These are phyloP conservation scores for Naganishia randhawae DNA, from an alignment of 768 basidiomycete genomes.

Conservation along the genomic window DNA sequence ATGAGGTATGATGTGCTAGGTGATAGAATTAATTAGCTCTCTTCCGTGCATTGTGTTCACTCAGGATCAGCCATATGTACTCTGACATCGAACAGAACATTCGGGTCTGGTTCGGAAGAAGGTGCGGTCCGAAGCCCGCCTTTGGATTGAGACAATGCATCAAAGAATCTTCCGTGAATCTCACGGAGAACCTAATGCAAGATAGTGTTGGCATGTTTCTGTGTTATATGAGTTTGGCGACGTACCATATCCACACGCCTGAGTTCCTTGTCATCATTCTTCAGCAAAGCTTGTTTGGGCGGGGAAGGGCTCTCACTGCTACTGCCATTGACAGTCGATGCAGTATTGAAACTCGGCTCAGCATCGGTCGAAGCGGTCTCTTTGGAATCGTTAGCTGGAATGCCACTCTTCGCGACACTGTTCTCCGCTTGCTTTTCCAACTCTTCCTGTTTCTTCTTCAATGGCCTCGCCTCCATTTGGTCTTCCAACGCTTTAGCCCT, in stretches of 20 bases:
- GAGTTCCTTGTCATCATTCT: conserved; percentile 82
- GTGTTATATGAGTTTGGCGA: background rate
- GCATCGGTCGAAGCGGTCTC: conserved; percentile 2
- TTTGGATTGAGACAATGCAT: conserved; percentile 53
- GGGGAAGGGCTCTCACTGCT: conserved; percentile 31
- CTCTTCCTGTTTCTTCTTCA: conserved; percentile 78
- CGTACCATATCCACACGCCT: conserved; percentile 69
- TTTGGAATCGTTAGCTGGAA: conserved; percentile 47
- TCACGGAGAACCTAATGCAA: conserved; percentile 67
- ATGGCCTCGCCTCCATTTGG: conserved; percentile 76
- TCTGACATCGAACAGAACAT: conserved; percentile 65
- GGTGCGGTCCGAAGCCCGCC: conserved; percentile 24
- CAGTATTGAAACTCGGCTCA: background rate
- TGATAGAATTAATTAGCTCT: background rate
- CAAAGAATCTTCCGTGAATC: conserved; percentile 74
- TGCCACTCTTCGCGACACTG: conserved; percentile 1
- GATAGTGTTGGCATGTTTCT: background rate
- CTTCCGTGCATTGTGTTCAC: background rate
- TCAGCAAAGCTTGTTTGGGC: conserved; percentile 62
- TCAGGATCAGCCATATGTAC: conserved; percentile 52
- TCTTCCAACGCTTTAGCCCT: conserved; percentile 76
- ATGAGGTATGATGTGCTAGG: conserved; percentile 75
- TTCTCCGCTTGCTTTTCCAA: conserved; percentile 36
- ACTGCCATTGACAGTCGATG: conserved; percentile 1
- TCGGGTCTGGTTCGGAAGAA: conserved; percentile 27